Conservation (phyloP, 176 grass and related monocot genomes). For the Raddia guianensis region DNA sequence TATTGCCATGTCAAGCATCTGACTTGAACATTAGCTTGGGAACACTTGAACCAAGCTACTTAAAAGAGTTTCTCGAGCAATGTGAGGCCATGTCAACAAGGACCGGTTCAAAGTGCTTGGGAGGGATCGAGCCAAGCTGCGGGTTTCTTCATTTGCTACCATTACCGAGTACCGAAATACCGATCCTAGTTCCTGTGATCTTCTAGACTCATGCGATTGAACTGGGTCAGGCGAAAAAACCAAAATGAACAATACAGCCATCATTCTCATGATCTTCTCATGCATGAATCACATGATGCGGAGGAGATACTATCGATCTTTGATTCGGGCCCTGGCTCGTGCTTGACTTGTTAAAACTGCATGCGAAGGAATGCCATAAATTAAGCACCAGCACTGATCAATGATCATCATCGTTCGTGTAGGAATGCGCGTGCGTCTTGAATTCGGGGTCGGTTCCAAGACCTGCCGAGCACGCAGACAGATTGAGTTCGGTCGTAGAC, state of each 20-base stretch:
- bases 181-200: background rate
- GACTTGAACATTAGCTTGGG: background rate
- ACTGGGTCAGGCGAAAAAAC: background rate
- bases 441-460: background rate
- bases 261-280: too few species aligned
- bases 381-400: too few species aligned
- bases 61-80: background rate
- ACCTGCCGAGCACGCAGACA: conserved; percentile 17
- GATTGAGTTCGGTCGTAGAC: background rate
- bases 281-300: background rate
- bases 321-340: background rate
- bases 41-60: background rate
- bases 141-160: background rate
- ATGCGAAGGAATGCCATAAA: too few species aligned
- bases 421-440: conserved; percentile 17
- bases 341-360: conserved; percentile 29
- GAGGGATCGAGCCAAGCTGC: background rate
- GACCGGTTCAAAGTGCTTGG: conserved; percentile 18
- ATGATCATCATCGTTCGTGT: background rate
- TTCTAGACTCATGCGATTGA: background rate
- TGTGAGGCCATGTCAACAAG: background rate
- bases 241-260: background rate
- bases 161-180: background rate
- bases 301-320: background rate
- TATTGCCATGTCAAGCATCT: background rate